These are phyloP conservation scores for Penicillium parvum DNA, from an alignment of 495 filamentous ascomycete genomes.

Conservation along the genomic window DNA sequence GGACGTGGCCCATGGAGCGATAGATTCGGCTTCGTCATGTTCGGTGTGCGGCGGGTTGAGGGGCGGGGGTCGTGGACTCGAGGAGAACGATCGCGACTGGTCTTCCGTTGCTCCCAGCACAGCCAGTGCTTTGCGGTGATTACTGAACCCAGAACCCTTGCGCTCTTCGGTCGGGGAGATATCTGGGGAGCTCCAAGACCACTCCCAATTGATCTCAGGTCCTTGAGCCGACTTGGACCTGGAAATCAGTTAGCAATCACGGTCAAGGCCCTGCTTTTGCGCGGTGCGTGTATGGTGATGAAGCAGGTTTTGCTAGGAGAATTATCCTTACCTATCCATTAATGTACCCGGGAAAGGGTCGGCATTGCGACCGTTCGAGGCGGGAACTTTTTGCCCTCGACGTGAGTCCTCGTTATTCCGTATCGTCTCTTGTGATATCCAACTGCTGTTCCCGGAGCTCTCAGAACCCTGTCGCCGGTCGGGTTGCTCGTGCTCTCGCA, in stretches of 20 bases:
- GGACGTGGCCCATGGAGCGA: slow-evolving; percentile 33
- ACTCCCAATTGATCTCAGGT: slow-evolving; percentile 32
- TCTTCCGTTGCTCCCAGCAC: slow-evolving; percentile 32
- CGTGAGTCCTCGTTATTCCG: slow-evolving; percentile 28
- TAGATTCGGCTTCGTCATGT: slow-evolving; percentile 31
- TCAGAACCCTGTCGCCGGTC: slow-evolving; percentile 42
- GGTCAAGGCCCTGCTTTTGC: background rate
- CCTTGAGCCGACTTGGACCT: slow-evolving; percentile 26
- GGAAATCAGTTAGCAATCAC: background rate
- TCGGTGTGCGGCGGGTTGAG: slow-evolving; percentile 23
- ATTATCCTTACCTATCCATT: slow-evolving; percentile 37
- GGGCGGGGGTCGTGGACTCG: slow-evolving; percentile 27
- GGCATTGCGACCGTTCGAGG: slow-evolving; percentile 28
- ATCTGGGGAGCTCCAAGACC: slow-evolving; percentile 44
- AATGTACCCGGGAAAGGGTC: slow-evolving; percentile 28
- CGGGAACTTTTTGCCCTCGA: slow-evolving; percentile 15
- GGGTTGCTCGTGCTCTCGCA: slow-evolving; percentile 28
- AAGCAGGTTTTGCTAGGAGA: background rate
- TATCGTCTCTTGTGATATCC: slow-evolving; percentile 44
- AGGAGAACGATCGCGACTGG: slow-evolving; percentile 19
- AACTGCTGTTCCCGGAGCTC: slow-evolving; percentile 40
- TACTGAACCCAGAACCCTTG: slow-evolving; percentile 35
- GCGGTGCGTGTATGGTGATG: background rate
- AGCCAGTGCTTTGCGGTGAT: slow-evolving; percentile 37
- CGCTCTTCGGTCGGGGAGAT: slow-evolving; percentile 43